Conservation (phyloP, 2,329 filamentous ascomycete species). For the Tolypocladium ophioglossoides region DNA sequence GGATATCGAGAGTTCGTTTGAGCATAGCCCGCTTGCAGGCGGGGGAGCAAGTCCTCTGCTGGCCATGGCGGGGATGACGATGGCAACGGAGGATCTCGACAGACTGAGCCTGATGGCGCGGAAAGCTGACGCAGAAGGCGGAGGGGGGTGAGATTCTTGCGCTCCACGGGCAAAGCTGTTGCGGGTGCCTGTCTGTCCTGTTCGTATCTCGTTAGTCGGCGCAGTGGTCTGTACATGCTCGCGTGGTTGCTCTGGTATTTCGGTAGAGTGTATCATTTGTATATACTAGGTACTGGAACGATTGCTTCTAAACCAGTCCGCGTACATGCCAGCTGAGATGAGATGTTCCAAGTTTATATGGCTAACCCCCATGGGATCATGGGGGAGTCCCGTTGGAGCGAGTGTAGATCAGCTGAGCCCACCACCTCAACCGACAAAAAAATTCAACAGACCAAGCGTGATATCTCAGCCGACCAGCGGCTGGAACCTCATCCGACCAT, state of each 20-base stretch:
- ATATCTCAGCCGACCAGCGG: no score
- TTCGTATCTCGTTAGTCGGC: background rate
- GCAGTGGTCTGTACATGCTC: background rate
- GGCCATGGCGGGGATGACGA: slow-evolving; percentile 14
- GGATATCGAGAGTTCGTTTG: slow-evolving; percentile 7
- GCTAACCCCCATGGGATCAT: background rate
- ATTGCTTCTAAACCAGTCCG: background rate
- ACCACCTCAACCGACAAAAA: no score
- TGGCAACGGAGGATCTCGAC: slow-evolving; percentile 21
- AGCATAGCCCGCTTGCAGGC: slow-evolving; percentile 9
- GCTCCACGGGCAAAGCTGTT: background rate
- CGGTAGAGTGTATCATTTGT: background rate
- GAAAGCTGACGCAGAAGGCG: background rate
- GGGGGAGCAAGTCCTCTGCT: slow-evolving; percentile 14
- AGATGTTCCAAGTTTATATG: background rate
- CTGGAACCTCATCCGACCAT: no score
- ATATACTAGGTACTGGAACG: background rate
- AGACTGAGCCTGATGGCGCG: slow-evolving; percentile 18
- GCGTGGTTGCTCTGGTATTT: background rate
- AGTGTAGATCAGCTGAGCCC: no score
- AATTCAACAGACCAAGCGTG: no score
- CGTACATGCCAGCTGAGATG: background rate
- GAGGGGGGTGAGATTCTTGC: background rate
- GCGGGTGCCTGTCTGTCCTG: background rate
- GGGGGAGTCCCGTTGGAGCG: background rate